Evolutionary conservation across 2,329 filamentous ascomycete genomes (phyloP).

Genomic region (Onygenales sp.): DNA sequence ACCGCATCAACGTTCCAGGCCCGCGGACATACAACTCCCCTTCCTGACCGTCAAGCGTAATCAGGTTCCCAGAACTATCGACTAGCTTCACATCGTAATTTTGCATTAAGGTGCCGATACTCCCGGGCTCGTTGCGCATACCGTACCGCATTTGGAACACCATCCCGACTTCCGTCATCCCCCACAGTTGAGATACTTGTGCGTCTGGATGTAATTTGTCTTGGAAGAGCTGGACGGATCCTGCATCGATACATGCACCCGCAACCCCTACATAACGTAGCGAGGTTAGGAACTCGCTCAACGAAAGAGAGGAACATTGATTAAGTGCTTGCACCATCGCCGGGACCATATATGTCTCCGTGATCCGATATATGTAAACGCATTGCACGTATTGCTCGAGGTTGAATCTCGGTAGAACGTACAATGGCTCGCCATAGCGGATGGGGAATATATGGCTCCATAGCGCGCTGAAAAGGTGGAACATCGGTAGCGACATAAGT

Average conservation of each 20-base stretch:
- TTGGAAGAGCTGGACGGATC: slow-evolving; percentile 37
- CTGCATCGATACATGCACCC: slow-evolving; percentile 42
- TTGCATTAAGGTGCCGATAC: slow-evolving; percentile 38
- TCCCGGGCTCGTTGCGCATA: slow-evolving; percentile 37
- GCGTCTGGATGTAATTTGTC: slow-evolving; percentile 30
- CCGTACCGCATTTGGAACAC: slow-evolving; percentile 34
- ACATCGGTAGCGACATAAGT: slow-evolving; percentile 43
- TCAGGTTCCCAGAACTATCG: slow-evolving; percentile 46
- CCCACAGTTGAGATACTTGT: slow-evolving; percentile 43
- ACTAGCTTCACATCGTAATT: slow-evolving; percentile 43
- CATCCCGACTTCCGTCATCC: slow-evolving; percentile 46
- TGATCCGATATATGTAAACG: slow-evolving; percentile 39
- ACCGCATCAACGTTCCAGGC: slow-evolving; percentile 43
- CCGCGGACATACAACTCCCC: slow-evolving; percentile 47
- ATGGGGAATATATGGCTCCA: slow-evolving; percentile 32
- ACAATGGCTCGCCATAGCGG: slow-evolving; percentile 28
- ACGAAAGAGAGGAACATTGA: slow-evolving; percentile 31
- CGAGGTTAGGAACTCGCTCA: slow-evolving; percentile 36
- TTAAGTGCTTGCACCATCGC: slow-evolving; percentile 43
- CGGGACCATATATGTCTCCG: slow-evolving; percentile 44
- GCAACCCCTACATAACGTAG: slow-evolving; percentile 29
- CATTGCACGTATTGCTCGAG: slow-evolving; percentile 39
- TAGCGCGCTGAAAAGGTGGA: slow-evolving; percentile 40
- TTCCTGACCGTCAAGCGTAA: slow-evolving; percentile 37
- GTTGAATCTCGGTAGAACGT: slow-evolving; percentile 40